Conservation (phyloP, 768 basidiomycete species). For the Boletus sp. region DNA sequence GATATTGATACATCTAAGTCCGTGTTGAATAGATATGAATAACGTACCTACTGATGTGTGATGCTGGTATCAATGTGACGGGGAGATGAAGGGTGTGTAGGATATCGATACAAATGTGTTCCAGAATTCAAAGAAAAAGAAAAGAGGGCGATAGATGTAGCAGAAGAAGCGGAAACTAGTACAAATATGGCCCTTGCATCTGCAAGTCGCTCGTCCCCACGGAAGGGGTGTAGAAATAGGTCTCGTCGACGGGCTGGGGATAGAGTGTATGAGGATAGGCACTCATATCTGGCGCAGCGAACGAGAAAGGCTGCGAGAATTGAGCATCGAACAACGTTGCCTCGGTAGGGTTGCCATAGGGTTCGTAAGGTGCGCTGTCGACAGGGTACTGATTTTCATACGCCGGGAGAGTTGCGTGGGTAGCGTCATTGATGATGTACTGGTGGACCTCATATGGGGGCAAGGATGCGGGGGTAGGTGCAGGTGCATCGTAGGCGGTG, state of each 20-base stretch:
- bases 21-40: neutral
- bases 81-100: neutral
- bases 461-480: neutral
- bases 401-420: neutral
- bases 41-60: neutral
- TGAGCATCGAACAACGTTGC: neutral
- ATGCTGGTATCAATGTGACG: neutral
- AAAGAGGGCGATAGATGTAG: neutral
- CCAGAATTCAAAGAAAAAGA: neutral
- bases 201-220: neutral
- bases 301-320: neutral
- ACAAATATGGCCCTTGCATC: neutral
- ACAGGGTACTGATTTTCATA: neutral
- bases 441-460: neutral
- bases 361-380: neutral
- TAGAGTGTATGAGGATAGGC: neutral
- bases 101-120: neutral
- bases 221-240: neutral
- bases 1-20: neutral
- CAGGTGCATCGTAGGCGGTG: too few relatives aligned
- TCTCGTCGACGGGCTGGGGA: neutral
- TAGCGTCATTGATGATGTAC: neutral
- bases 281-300: neutral
- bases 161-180: neutral
- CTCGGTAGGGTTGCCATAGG: neutral